Evolutionary conservation across 164 flowering plant species (phyloP).

Genomic region (Umbilicus rupestris): DNA sequence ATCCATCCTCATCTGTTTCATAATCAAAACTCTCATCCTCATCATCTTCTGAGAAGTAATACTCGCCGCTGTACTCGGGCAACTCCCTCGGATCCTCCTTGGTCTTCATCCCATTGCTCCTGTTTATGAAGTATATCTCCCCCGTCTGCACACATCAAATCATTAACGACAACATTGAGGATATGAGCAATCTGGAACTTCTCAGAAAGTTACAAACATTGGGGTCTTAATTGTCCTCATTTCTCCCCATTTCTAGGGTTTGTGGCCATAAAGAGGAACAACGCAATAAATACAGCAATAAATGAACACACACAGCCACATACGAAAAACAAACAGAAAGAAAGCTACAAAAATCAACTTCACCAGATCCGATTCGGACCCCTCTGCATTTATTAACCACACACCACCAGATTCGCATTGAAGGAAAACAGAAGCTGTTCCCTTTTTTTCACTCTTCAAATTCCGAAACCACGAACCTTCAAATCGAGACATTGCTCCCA

Average conservation of each 20-base stretch:
- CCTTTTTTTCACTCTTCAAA: neutral
- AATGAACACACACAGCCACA: neutral
- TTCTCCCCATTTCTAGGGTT: neutral
- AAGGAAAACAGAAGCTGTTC: neutral
- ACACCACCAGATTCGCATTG: neutral
- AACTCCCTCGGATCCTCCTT: conserved; percentile 61
- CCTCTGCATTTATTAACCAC: neutral
- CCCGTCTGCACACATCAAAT: conserved; percentile 52
- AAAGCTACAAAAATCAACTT: neutral
- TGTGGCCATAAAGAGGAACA: neutral
- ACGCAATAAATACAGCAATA: conserved; percentile 1
- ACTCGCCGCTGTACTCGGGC: conserved; percentile 19
- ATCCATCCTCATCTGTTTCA: conserved; percentile 31
- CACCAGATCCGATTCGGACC: neutral
- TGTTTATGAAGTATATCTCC: conserved; percentile 75
- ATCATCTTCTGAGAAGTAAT: conserved; percentile 27
- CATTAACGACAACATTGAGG: neutral
- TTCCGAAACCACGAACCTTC: conserved; percentile 35
- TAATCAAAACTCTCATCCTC: conserved; percentile 53
- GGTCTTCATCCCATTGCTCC: conserved; percentile 65
- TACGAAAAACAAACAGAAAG: neutral
- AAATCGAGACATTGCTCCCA: conserved; percentile 98
- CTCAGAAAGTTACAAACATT: neutral
- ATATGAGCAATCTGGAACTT: neutral
- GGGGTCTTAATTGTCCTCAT: neutral